Evolutionary conservation across 495 filamentous ascomycete species (phyloP), one percentile per base, ranked within the genome.

Genomic region (Daldinia decipiens): DNA sequence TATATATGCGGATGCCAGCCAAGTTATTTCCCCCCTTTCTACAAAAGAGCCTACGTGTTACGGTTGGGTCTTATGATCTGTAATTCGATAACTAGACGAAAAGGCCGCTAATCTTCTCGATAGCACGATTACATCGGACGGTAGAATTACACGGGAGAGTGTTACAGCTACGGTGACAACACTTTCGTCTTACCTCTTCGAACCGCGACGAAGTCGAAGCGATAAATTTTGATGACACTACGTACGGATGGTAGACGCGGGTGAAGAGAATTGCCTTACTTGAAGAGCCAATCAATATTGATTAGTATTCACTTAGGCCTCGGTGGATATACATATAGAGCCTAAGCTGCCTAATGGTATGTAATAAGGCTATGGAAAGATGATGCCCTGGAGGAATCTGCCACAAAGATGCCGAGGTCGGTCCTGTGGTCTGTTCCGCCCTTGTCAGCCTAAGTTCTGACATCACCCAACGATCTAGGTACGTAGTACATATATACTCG

Each of bases 261-360:
- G 53, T 31, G 53, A 56, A 36, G 53, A 36, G 8, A 56, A 21
- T 32, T 36, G 53, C 31, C 29, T 21, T 34, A 38, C 6, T 11
- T 53, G 7, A 31, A 24, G 19, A 8, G 8, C 43, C 43, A 47
- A 47, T 47, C 43, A 24, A 12, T 19, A 11, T 47, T 47, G 43
- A 12, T 12, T 24, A 21, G 21, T 47, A 24, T 5, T 47, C 9
- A 47, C 17, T 47, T 12, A 47, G 26, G 26, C 51, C 13, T 53
- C 27, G 51, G 15, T 31, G 26, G 51, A 56, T 56, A 17, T 56
- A 17, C 2, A 9, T 56, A 17, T 5, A 9, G 31, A 56, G 50
- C 50, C 50, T 53, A 53, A 53, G 50, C 26, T 31, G 24, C 50
- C 50, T 56, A 56, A 56, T 34, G n/a, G 27, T n/a, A n/a, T n/a